Evolutionary conservation across 805 yeast species (phyloP), one percentile per base, ranked within the genome.

Genomic region (Clavispora vitiphila): DNA sequence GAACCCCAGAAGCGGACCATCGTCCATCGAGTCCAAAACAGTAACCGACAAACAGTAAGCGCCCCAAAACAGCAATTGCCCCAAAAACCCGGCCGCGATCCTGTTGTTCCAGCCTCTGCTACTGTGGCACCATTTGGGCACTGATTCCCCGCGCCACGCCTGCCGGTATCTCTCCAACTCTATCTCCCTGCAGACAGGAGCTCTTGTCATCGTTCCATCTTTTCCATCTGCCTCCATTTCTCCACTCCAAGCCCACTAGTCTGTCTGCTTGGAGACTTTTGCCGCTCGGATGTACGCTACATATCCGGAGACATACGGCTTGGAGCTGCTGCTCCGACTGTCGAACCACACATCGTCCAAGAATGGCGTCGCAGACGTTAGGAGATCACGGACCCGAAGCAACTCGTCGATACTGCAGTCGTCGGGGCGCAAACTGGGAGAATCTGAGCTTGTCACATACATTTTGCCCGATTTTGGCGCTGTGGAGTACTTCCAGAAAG

Each of bases 381-480:
- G 32, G 14, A 29, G 20, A 29, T 34, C 15, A 20, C 26, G 12
- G 26, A 25, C 37, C 3, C 23, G 16, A 25, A 16, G 26, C 16
- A 31, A 7, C 24, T 31, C 20, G 38, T 25, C 20, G 12, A 8
- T 6, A 11, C 41, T 19, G 40, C 26, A 16, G 38, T 26, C 21
- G 12, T 37, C 22, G 21, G 29, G 12, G 12, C 29, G 34, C 9
- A 34, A 24, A 15, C 34, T 27, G 2, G 42, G 32, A 3, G 39
- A 37, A 8, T 9, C n/a, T 27, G 51, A 49, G 42, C 54, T 51
- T 22, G 57, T 70, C 41, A 68, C 72, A 1, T 70, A 70, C 42
- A 55, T 69, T 9, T 60, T 82, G 35, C 86, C 87, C 0, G 88
- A 83, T 54, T 65, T 74, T 42, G 70, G 72, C 40, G 82, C 83